Evolutionary conservation across 495 filamentous ascomycete species (phyloP).

Genomic region (Xylaria venustula): DNA sequence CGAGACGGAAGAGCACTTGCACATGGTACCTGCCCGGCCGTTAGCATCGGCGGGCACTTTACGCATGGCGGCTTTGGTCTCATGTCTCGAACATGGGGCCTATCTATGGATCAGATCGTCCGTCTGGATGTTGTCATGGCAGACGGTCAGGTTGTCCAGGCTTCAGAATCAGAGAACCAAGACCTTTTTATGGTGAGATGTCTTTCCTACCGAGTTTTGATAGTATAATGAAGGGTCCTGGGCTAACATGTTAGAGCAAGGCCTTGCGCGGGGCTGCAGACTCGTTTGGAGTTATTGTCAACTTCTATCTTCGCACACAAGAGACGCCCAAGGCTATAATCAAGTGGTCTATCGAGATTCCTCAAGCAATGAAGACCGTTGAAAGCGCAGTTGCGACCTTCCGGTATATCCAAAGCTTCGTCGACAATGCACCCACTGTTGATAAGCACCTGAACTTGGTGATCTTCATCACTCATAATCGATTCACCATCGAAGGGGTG

Average conservation of each 20-base stretch:
- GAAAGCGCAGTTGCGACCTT: conserved; percentile 27
- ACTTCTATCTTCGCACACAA: conserved; percentile 52
- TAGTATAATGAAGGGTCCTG: not conserved
- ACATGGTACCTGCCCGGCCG: conserved; percentile 58
- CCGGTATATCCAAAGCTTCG: conserved; percentile 33
- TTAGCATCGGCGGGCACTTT: conserved; percentile 67
- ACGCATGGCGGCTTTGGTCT: conserved; percentile 69
- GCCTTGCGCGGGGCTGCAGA: conserved; percentile 59
- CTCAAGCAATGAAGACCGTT: conserved; percentile 19
- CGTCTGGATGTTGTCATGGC: conserved; percentile 64
- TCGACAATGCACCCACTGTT: conserved; percentile 23
- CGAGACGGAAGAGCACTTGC: conserved; percentile 57
- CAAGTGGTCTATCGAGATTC: conserved; percentile 36
- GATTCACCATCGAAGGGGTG: conserved; percentile 34
- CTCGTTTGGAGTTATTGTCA: conserved; percentile 57
- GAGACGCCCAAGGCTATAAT: conserved; percentile 48
- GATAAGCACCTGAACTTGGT: conserved; percentile 33
- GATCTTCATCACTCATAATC: conserved; percentile 28
- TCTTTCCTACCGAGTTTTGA: not conserved
- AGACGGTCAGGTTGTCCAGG: conserved; percentile 48
- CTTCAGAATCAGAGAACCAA: conserved; percentile 35
- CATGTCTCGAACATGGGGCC: conserved; percentile 61
- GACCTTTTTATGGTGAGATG: conserved; percentile 52
- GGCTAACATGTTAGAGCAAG: conserved; percentile 17
- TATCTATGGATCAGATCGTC: conserved; percentile 62